phyloP scores from a whole-genome alignment of 2,329 filamentous ascomycete species.

The Calonectria pseudoreteaudii region DNA sequence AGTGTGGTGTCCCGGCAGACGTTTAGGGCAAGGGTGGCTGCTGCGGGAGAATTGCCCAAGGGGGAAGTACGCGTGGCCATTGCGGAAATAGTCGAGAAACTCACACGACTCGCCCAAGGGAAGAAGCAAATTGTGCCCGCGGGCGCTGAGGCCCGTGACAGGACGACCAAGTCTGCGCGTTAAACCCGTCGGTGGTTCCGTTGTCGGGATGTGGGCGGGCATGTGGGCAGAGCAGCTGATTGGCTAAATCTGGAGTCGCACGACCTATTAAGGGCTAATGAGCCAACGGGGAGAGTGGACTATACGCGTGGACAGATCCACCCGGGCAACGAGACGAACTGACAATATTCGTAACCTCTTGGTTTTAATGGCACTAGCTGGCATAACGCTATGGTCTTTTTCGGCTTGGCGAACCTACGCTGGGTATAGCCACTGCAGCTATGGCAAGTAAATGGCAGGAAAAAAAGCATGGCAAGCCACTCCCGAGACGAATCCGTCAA shows the following conservation, averaged over 20 bases:
- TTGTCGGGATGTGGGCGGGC: slow-evolving; percentile 3
- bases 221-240: neutral
- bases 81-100: neutral
- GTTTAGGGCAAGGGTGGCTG: neutral
- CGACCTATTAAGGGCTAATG: neutral
- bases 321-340: neutral
- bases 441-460: no score
- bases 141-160: neutral
- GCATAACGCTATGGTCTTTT: neutral
- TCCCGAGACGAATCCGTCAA: neutral
- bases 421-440: neutral
- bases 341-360: neutral
- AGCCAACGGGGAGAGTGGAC: neutral
- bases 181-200: neutral
- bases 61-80: slow-evolving; percentile 2
- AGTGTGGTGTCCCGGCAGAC: neutral
- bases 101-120: neutral
- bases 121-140: neutral
- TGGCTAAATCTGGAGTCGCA: neutral
- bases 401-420: neutral
- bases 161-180: neutral
- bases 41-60: neutral
- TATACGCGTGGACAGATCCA: neutral
- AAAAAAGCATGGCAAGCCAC: neutral
- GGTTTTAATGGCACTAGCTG: neutral